Evolutionary conservation across 2,329 filamentous ascomycete species (phyloP), one percentile per base, ranked within the genome.

Genomic region (Ustilaginoidea virens): DNA sequence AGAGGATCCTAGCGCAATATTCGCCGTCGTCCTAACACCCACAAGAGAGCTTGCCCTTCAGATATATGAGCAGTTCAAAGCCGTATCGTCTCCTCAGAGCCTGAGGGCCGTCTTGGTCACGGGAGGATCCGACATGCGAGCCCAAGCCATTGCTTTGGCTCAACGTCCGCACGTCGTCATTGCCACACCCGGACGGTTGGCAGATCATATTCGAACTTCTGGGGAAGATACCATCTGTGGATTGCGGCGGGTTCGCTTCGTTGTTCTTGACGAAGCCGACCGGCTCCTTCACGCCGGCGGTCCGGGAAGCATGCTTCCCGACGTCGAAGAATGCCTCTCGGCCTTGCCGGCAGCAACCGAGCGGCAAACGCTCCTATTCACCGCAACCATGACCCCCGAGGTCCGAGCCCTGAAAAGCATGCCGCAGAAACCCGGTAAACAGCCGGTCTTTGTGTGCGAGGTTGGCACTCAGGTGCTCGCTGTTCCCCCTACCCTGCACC

Each of bases 261-360:
- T 96, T 3, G 85, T 98, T 6, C 75, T 98, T 23, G 90, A 98
- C 48, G 90, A 98, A 61, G 90, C 90, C 4, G 90, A 98, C 56
- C 73, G 90, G 25, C 65, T 98, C 21, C 69, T 98, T 25, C 69
- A 78, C 22, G 68, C 74, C 19, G 70, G 73, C 28, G 72, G 69
- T 1, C 66, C 69, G 12, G 87, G 86, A 16, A 86, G 77, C 53
- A 94, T 94, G 86, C 64, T 94, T n/a, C 79, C 82, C 4, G 90
- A 94, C 45, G 74, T 98, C 2, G 82, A 92, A 48, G 81, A 83
- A 36, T 94, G 86, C 46, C 64, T 98, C 4, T 75, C 73, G 2
- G 75, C 77, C 2, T 66, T 98, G 1, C 90, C 90, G 1, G 74
- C 80, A 1, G 69, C 82, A 4, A 57, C 67, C 2, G 64, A 82